Conservation (phyloP, 2,329 filamentous ascomycete species). For the Microdochium paspali region DNA sequence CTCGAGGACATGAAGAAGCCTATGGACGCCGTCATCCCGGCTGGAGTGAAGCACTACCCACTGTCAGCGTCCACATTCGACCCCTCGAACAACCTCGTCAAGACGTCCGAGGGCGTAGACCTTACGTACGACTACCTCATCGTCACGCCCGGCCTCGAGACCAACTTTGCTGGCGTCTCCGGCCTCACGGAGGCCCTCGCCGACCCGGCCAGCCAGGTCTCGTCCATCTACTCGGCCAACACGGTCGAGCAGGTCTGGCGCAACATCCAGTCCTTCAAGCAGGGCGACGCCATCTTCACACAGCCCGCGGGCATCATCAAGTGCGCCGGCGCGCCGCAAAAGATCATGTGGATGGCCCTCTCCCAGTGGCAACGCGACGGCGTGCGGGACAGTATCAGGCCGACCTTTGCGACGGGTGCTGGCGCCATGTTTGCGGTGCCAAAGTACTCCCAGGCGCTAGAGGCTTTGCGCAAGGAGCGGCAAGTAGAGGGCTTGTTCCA, state of each 20-base stretch:
- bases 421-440: conserved; percentile 27
- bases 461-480: conserved; percentile 21
- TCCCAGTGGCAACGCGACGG: conserved; percentile 25
- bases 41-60: conserved; percentile 23
- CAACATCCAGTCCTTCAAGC: conserved; percentile 23
- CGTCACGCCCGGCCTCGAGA: conserved; percentile 25
- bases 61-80: conserved; percentile 21
- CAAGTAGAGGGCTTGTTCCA: conserved; percentile 27
- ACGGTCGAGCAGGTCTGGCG: conserved; percentile 23
- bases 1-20: conserved; percentile 17
- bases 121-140: conserved; percentile 26
- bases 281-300: conserved; percentile 25
- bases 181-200: conserved; percentile 23
- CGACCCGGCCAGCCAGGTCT: conserved; percentile 21
- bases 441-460: conserved; percentile 25
- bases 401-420: conserved; percentile 24
- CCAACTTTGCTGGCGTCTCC: conserved; percentile 22
- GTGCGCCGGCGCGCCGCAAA: conserved; percentile 27
- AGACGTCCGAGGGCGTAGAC: conserved; percentile 22
- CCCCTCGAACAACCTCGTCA: conserved; percentile 23
- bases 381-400: conserved; percentile 18
- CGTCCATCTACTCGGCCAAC: conserved; percentile 26
- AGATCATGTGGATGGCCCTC: conserved; percentile 29
- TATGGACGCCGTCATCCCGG: conserved; percentile 18
- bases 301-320: conserved; percentile 28